Percentiles rank a stretch among this genome's conserved stretches.
Conservation (phyloP, 2,329 filamentous ascomycete genomes). For the Epichloe uncinata region DNA sequence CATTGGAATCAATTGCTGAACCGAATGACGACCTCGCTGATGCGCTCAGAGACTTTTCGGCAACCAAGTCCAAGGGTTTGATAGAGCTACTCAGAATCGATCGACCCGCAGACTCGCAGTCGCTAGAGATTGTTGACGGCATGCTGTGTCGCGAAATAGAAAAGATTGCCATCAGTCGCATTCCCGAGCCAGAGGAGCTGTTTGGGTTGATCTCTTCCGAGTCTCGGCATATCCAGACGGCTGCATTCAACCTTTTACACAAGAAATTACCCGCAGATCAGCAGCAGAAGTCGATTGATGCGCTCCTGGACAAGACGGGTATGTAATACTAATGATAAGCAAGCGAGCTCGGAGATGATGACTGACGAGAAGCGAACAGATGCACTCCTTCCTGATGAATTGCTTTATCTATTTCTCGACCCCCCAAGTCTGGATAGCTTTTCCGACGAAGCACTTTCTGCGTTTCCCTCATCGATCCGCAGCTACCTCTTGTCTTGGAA, state of each 20-base stretch:
- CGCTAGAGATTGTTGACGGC: slow-evolving; percentile 61
- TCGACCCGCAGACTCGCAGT: slow-evolving; percentile 39
- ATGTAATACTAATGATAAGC: slow-evolving; percentile 7
- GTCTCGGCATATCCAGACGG: slow-evolving; percentile 62
- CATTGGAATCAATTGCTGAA: slow-evolving; percentile 51
- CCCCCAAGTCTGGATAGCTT: slow-evolving; percentile 60
- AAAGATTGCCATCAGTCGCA: slow-evolving; percentile 45
- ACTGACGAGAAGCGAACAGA: slow-evolving; percentile 18
- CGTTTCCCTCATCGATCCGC: slow-evolving; percentile 57
- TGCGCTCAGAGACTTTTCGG: slow-evolving; percentile 48
- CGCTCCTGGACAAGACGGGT: slow-evolving; percentile 54
- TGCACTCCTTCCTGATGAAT: slow-evolving; percentile 67
- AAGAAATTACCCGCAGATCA: slow-evolving; percentile 65
- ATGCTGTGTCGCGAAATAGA: slow-evolving; percentile 57
- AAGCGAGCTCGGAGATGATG: neutral
- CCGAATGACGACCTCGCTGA: slow-evolving; percentile 80
- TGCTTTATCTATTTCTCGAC: slow-evolving; percentile 72
- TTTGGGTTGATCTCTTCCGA: slow-evolving; percentile 66
- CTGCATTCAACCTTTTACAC: slow-evolving; percentile 70
- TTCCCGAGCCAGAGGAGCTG: slow-evolving; percentile 53
- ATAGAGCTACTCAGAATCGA: slow-evolving; percentile 48
- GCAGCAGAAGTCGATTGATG: slow-evolving; percentile 70
- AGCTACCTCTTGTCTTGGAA: slow-evolving; percentile 84
- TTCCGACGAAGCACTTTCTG: slow-evolving; percentile 49
- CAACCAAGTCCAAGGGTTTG: slow-evolving; percentile 41